A percentile compares a stretch with the other conserved stretches of the same genome.
These are phyloP conservation scores for Dittrichia graveolens DNA, from an alignment of 129 eudicot species.

Conservation along the genomic window DNA sequence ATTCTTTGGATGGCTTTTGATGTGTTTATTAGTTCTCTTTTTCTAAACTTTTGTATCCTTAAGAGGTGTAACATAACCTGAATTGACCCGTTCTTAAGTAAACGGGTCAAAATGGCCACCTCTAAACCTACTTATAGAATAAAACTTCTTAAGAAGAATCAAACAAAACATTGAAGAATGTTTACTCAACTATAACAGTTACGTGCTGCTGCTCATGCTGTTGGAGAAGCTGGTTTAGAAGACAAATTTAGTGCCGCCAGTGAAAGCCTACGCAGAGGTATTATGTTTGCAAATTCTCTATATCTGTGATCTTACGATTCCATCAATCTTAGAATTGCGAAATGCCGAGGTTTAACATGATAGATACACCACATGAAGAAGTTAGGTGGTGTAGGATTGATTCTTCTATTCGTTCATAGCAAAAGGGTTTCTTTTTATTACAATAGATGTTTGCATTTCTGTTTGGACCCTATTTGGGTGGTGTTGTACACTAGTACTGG, in stretches of 20 bases:
- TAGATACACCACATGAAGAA: conserved; percentile 19
- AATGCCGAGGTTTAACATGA: conserved; percentile 7
- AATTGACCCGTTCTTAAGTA: too few relatives aligned
- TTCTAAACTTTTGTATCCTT: too few relatives aligned
- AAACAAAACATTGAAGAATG: too few relatives aligned
- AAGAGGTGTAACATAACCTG: too few relatives aligned
- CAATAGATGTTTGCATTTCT: conserved; percentile 6
- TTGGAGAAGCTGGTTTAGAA: conserved; percentile 83
- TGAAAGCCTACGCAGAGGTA: conserved; percentile 84
- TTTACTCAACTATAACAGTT: conserved; percentile 43
- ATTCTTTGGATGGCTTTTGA: not conserved
- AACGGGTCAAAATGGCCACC: too few relatives aligned
- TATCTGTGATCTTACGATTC: conserved; percentile 39
- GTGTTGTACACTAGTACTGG: conserved; percentile 7
- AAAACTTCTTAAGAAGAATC: too few relatives aligned
- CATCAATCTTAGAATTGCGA: not conserved
- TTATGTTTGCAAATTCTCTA: conserved; percentile 92
- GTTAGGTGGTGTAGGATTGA: conserved; percentile 27
- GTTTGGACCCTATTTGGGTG: conserved; percentile 21
- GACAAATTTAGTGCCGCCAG: conserved; percentile 81
- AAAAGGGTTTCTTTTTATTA: not conserved
- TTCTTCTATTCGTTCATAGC: conserved; percentile 10
- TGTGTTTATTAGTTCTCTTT: too few relatives aligned
- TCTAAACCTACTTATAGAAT: too few relatives aligned
- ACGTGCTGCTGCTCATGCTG: conserved; percentile 86